Evolutionary conservation across 2,329 filamentous ascomycete genomes (phyloP).

Genomic region (Verticillium dahliae): DNA sequence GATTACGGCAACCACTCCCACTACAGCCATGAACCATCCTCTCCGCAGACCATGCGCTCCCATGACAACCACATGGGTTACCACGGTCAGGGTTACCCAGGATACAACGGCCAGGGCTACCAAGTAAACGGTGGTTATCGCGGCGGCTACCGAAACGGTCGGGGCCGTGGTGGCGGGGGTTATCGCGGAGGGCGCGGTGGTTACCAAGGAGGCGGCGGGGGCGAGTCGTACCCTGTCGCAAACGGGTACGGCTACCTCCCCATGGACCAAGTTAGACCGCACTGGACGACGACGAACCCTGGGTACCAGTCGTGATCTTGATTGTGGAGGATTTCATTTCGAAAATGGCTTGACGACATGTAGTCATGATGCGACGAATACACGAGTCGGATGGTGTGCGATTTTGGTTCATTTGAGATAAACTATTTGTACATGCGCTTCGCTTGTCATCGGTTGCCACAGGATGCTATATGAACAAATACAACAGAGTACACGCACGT

Average conservation of each 20-base stretch:
- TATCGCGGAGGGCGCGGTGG: neutral
- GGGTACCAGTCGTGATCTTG: neutral
- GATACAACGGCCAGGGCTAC: constrained; percentile 4
- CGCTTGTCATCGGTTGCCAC: no score
- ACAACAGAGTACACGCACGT: no score
- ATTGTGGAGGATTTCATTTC: neutral
- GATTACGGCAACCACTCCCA: neutral
- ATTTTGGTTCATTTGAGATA: neutral
- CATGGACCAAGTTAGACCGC: neutral
- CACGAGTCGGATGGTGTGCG: neutral
- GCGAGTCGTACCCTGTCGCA: neutral
- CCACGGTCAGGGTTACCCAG: neutral
- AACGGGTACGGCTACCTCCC: neutral
- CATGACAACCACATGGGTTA: neutral
- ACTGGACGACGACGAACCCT: constrained; percentile 6
- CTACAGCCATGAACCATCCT: neutral
- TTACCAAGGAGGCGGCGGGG: neutral
- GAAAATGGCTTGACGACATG: neutral
- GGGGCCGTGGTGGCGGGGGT: constrained; percentile 3
- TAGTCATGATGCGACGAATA: neutral
- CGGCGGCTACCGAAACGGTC: neutral
- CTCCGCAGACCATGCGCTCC: neutral
- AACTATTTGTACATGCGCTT: neutral
- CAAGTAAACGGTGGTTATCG: constrained; percentile 3
- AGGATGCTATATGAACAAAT: no score